phyloP scores from a whole-genome alignment of 139 green algal genomes.

The Marvania coccoides region DNA sequence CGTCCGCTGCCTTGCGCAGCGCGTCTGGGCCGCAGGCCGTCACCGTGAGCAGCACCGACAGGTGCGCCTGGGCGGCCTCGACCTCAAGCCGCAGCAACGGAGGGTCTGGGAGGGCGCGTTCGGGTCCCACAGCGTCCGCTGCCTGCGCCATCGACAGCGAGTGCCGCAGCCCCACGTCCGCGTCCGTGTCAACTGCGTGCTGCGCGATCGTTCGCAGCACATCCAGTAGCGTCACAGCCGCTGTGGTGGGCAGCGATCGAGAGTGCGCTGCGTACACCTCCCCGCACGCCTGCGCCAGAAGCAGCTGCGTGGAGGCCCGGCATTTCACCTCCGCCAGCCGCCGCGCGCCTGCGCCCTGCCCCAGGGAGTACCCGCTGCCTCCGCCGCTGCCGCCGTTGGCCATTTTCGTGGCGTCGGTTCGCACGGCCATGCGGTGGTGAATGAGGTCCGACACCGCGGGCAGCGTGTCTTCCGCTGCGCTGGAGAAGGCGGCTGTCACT shows the following conservation, averaged over 20 bases:
- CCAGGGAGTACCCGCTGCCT: slow-evolving; percentile 38
- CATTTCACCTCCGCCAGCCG: slow-evolving; percentile 66
- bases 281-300: slow-evolving; percentile 60
- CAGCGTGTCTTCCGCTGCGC: slow-evolving; percentile 38
- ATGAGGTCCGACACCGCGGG: slow-evolving; percentile 38
- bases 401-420: background rate
- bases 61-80: slow-evolving; percentile 76
- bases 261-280: slow-evolving; percentile 55
- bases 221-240: slow-evolving; percentile 53
- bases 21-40: background rate
- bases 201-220: slow-evolving; percentile 48
- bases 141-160: slow-evolving; percentile 56
- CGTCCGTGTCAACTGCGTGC: slow-evolving; percentile 61
- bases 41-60: slow-evolving; percentile 52
- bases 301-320: slow-evolving; percentile 72
- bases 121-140: slow-evolving; percentile 41
- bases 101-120: slow-evolving; percentile 67
- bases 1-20: slow-evolving; percentile 1
- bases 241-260: slow-evolving; percentile 14
- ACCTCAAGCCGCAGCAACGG: slow-evolving; percentile 87
- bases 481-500: slow-evolving; percentile 40
- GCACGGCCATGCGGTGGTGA: slow-evolving; percentile 1
- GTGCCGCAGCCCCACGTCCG: slow-evolving; percentile 51
- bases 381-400: background rate
- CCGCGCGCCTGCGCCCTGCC: slow-evolving; percentile 60